Base-by-base conservation (phyloP, 441 rosid genomes). In the Isatis lusitanica region DNA sequence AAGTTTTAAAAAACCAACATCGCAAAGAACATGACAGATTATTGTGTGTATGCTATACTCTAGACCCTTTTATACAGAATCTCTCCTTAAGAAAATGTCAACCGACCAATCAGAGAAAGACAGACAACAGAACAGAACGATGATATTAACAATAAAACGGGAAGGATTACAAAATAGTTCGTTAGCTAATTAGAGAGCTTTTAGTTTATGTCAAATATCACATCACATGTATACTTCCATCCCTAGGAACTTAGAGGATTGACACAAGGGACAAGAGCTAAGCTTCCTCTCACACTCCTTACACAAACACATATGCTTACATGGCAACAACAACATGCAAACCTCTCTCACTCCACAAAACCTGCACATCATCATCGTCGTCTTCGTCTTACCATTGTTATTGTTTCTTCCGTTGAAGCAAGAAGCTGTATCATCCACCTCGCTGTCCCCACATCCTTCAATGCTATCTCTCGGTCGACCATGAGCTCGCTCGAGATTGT, bases 391-490 rank as follows among this genome's bases (percentile, higher is more conserved):
- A 78, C 62, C 63, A 9, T 9, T 46, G 71, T 76, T 84, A 58
- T 73, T 70, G 39, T 80, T 85, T 44, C 80, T 81, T 2, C 90
- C 96, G 59, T 87, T 85, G 82, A 86, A 93, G 81, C 95, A 94
- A 9, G 97, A 90, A 74, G 97, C 97, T 10, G 98, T 86, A 60
- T 91, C 97, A 68, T 91, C 92, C 21, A 91, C 89, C 85, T 91
- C 96, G 35, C 97, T 94, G 74, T 91, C 97, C 52, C 98, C 98
- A 24, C 96, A 90, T 50, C 96, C 98, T 83, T 94, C 98, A 64
- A 87, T 87, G 64, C 92, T 70, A 21, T 87, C 94, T 83, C 85
- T 83, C 21, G 92, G 88, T 65, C 84, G 83, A 72, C 87, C 87
- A 50, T 87, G 82, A 51, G 83, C 88, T 63, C 86, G 91, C 61